Evolutionary conservation across 2,329 filamentous ascomycete species (phyloP).

Genomic region (Mariannaea sp.): DNA sequence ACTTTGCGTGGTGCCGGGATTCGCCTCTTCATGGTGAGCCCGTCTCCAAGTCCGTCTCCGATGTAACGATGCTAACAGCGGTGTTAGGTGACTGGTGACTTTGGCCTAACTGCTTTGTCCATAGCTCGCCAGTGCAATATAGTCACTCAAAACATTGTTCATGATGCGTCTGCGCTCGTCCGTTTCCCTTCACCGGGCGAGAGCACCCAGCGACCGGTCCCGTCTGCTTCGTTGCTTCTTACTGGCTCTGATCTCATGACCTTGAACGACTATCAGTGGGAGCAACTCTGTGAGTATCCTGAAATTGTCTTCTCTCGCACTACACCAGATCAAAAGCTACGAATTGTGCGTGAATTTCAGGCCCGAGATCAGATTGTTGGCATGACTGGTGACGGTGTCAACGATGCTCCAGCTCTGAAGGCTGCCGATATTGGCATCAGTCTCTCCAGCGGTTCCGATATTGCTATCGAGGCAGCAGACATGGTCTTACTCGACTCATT

Average conservation of each 20-base stretch:
- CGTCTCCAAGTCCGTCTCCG: not conserved
- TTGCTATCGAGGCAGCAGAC: constrained; percentile 67
- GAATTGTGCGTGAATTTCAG: constrained; percentile 76
- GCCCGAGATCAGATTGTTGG: constrained; percentile 58
- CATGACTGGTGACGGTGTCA: constrained; percentile 75
- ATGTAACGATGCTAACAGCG: not conserved
- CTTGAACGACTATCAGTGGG: constrained; percentile 72
- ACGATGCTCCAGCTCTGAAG: constrained; percentile 69
- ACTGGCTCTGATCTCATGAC: constrained; percentile 68
- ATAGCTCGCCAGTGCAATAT: constrained; percentile 77
- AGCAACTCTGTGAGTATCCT: constrained; percentile 64
- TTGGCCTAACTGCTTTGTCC: constrained; percentile 73
- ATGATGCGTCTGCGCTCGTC: constrained; percentile 57
- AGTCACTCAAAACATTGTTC: constrained; percentile 60
- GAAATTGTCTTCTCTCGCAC: constrained; percentile 77
- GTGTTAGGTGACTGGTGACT: constrained; percentile 71
- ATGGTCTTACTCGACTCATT: constrained; percentile 72
- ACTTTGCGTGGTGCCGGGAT: constrained; percentile 72
- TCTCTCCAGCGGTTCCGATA: constrained; percentile 69
- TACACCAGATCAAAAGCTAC: constrained; percentile 78
- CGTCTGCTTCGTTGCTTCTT: constrained; percentile 60
- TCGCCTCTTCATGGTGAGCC: constrained; percentile 71
- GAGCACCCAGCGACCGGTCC: constrained; percentile 13
- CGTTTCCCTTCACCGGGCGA: not conserved
- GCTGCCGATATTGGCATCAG: constrained; percentile 71